A percentile compares a stretch with the other conserved stretches of the same genome.
Conservation (phyloP, 2,329 filamentous ascomycete species). For the Paramyrothecium roridum region DNA sequence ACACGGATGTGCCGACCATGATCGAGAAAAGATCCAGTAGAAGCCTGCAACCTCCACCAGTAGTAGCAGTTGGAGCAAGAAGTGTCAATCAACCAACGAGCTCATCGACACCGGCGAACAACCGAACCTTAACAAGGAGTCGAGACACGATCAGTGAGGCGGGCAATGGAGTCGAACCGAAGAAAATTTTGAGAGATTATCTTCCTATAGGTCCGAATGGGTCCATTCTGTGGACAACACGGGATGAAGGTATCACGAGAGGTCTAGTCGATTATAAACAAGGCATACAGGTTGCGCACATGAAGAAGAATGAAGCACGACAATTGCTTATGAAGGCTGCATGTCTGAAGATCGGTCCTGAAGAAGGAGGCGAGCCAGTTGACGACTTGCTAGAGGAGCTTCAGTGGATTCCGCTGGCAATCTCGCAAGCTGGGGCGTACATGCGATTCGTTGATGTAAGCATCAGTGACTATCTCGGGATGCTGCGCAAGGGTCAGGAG, state of each 20-base stretch:
- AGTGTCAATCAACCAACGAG: too few species aligned
- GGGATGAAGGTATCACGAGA: slow-evolving; percentile 19
- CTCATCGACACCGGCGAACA: background rate
- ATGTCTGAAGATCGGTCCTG: background rate
- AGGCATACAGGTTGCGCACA: slow-evolving; percentile 17
- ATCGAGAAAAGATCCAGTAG: background rate
- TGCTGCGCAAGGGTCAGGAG: slow-evolving; percentile 14
- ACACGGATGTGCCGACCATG: background rate
- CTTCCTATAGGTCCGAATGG: slow-evolving; percentile 20
- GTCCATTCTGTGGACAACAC: slow-evolving; percentile 27
- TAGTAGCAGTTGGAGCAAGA: background rate
- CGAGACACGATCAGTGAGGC: background rate
- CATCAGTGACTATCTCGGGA: slow-evolving; percentile 19
- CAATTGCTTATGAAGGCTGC: slow-evolving; percentile 1
- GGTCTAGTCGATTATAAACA: slow-evolving; percentile 15
- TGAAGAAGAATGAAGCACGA: slow-evolving; percentile 14
- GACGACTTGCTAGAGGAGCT: slow-evolving; percentile 18
- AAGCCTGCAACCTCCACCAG: background rate
- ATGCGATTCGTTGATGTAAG: slow-evolving; percentile 21
- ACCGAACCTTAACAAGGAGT: background rate
- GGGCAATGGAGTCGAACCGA: background rate
- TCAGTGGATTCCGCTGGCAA: slow-evolving; percentile 24
- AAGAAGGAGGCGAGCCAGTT: slow-evolving; percentile 3
- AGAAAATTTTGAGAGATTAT: slow-evolving; percentile 6
- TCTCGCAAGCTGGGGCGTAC: slow-evolving; percentile 26